Evolutionary conservation across 2,329 filamentous ascomycete species (phyloP).

Genomic region (Aureobasidium lini): DNA sequence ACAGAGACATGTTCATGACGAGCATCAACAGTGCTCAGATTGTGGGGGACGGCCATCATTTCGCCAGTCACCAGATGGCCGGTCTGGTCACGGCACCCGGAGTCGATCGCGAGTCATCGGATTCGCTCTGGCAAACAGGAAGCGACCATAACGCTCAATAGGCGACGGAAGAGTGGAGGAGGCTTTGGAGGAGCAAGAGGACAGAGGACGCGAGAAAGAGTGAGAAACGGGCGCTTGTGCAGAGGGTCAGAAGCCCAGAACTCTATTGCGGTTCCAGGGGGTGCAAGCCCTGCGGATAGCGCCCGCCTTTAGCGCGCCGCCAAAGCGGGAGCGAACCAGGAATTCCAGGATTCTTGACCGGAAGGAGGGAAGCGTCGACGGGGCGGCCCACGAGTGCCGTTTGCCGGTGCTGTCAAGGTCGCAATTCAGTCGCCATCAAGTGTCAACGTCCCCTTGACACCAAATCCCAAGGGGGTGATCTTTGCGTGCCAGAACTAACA

Average conservation of each 20-base stretch:
- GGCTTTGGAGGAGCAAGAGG: not conserved
- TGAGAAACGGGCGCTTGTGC: slow-evolving; percentile 6
- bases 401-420: slow-evolving; percentile 13
- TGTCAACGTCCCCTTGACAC: slow-evolving; percentile 9
- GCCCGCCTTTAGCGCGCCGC: slow-evolving; percentile 6
- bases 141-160: slow-evolving; percentile 10
- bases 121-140: not conserved
- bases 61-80: slow-evolving; percentile 11
- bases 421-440: slow-evolving; percentile 5
- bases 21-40: not conserved
- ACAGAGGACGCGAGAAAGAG: slow-evolving; percentile 2
- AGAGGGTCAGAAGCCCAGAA: slow-evolving; percentile 10
- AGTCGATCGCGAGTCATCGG: not conserved
- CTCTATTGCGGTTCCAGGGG: slow-evolving; percentile 5
- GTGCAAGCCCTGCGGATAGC: slow-evolving; percentile 2
- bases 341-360: not conserved
- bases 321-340: not conserved
- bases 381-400: slow-evolving; percentile 12
- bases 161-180: slow-evolving; percentile 6
- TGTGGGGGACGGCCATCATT: slow-evolving; percentile 3
- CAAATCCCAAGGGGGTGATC: not conserved
- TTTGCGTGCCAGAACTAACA: not conserved
- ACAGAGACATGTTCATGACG: slow-evolving; percentile 10
- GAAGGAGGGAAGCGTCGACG: not conserved
- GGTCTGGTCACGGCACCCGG: slow-evolving; percentile 7